Base-by-base conservation (phyloP, 495 filamentous ascomycete species). In the Neurospora sp. region DNA sequence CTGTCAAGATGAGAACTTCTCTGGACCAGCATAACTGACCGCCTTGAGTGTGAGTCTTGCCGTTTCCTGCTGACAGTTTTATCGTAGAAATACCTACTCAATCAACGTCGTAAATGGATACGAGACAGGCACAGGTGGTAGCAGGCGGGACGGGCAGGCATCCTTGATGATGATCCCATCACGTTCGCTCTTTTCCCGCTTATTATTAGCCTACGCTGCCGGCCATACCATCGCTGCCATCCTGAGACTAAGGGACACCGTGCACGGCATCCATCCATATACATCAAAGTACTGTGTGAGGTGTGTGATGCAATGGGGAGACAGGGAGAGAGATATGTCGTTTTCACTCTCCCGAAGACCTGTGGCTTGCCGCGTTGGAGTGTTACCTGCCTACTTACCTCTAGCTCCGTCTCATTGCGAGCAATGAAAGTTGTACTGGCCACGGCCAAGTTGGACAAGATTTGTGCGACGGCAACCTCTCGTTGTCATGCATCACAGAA, bases 301-400 rank as follows among this genome's bases (percentile, higher is more conserved):
- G 22, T 35, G 53, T 61, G 53, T 61, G 53, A 31, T 61, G 53
- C 22, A 61, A 61, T 59, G 22, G 48, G 45, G 22, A 53, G 45
- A 59, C 48, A 45, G 42, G n/a, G 9, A 45, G 8, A 45, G 53
- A 31, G 53, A 61, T 65, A 65, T 35, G 53, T 35, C 27, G 14
- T 65, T 65, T 65, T 68, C 61, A 41, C 22, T 38, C 72, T 72
- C 68, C 75, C 53, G 72, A 71, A 5, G 69, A 22, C 40, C 71
- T 76, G 71, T 71, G 70, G 70, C 68, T 74, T 76, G 42, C 75
- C 72, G 73, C 69, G 12, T 69, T 65, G 70, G 35, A 35, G 53
- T 65, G 53, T 65, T 65, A 65, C 27, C 27, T 65, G 18, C 69
- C 69, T 48, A 18, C 41, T n/a, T 71, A 9, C 40, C 69, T 53